Base-by-base conservation (phyloP, 208 protist species). In the Crithidia sp. region DNA sequence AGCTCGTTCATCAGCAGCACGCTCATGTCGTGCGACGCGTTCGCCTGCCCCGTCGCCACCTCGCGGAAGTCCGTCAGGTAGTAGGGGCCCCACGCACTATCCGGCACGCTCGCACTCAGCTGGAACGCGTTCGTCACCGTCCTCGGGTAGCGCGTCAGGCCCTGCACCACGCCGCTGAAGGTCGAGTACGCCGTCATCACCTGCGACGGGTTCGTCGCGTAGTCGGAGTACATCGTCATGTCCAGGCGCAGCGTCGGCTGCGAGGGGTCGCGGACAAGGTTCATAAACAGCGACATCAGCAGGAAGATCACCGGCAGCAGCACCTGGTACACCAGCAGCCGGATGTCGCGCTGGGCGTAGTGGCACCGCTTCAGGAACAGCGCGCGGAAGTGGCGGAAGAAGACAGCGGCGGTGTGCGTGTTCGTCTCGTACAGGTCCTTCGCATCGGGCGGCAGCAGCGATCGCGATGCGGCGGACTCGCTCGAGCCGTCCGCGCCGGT, bases 351-450 rank as follows among this genome's bases (percentile, higher is more conserved):
- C 69, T 88, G 90, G 9, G 87, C 89, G 56, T 82, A 95, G 76
- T 95, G 77, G 39, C 84, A 67, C n/a, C 90, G 83, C 79, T 95
- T 95, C 57, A 92, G 71, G 55, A 94, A 85, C 19, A 92, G 77
- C 19, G 85, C 88, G 17, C 78, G 72, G 80, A 94, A 93, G 71
- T 95, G 88, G 36, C 70, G 69, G n/a, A 16, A 61, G 58, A 95
- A 95, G 47, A 81, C 67, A 6, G 52, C 36, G 13, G 76, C 67
- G 37, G 19, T 47, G 19, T 41, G 54, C 7, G 37, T 62, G 50
- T 81, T 69, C 65, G 49, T 17, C 49, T 83, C 78, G 68, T 85
- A 75, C 17, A 68, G 62, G 16, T 70, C 58, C 12, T 70, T 36
- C 57, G 19, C 37, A 12, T 16, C 47, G 47, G 17, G 52, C 44